Evolutionary conservation across 1,284 basidiomycete genomes (phyloP).

Genomic region (Grifola frondosa): DNA sequence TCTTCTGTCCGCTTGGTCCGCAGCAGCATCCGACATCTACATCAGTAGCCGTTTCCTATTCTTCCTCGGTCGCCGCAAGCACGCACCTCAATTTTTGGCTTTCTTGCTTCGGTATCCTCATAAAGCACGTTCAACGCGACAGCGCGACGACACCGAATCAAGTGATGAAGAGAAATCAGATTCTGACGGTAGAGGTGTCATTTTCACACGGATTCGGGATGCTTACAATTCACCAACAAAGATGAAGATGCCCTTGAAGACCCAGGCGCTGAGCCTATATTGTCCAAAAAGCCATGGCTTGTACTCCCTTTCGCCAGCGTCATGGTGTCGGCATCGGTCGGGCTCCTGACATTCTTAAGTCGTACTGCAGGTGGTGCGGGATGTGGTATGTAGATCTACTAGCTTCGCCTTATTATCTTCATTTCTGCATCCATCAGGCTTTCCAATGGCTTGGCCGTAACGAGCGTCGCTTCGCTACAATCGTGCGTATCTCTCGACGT

Average conservation of each 20-base stretch:
- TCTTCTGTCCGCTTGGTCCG: constrained; percentile 51
- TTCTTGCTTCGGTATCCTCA: constrained; percentile 23
- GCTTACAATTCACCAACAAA: not conserved
- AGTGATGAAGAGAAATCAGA: not conserved
- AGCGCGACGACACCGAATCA: constrained; percentile 7
- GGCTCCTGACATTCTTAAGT: constrained; percentile 26
- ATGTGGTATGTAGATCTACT: constrained; percentile 8
- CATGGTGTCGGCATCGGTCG: constrained; percentile 24
- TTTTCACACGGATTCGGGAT: too few species aligned
- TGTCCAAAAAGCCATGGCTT: too few species aligned
- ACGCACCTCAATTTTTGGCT: constrained; percentile 40
- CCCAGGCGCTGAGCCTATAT: too few species aligned
- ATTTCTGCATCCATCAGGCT: constrained; percentile 10
- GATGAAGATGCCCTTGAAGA: not conserved
- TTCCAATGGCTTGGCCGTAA: constrained; percentile 29
- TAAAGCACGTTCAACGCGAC: constrained; percentile 1
- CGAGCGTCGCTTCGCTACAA: constrained; percentile 31
- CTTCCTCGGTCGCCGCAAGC: constrained; percentile 43
- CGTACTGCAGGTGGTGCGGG: constrained; percentile 11
- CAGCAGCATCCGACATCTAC: constrained; percentile 52
- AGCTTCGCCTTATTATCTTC: not conserved
- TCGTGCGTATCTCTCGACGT: constrained; percentile 16
- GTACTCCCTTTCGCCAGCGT: constrained; percentile 28
- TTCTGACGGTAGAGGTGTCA: not conserved
- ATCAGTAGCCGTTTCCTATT: constrained; percentile 51